Conservation (phyloP, 371 early-diverging fungal species). For the Zancudomyces culisetae region DNA sequence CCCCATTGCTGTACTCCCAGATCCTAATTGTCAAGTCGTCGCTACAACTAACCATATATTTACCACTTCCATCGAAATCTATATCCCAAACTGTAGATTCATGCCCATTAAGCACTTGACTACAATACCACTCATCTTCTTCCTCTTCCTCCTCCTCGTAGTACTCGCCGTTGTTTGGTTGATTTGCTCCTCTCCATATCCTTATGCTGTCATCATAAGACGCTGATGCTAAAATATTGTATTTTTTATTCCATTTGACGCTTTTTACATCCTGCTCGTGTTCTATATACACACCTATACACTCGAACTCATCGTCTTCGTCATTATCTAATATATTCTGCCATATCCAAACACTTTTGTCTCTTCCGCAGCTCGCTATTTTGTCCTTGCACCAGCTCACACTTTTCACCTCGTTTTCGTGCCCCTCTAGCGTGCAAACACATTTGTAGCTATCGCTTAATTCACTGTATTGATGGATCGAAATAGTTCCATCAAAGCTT, state of each 20-base stretch:
- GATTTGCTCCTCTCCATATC: conserved; percentile 79
- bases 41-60: conserved; percentile 44
- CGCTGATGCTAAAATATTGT: conserved; percentile 57
- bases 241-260: conserved; percentile 75
- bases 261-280: conserved; percentile 93
- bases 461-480: background rate
- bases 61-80: conserved; percentile 68
- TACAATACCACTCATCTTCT: conserved; percentile 87
- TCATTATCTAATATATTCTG: conserved; percentile 43
- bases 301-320: conserved; percentile 78
- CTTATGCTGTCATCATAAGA: conserved; percentile 90
- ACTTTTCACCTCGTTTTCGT: conserved; percentile 93
- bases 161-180: too few species aligned
- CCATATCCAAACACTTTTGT: conserved; percentile 97
- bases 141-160: too few species aligned
- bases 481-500: conserved; percentile 69
- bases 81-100: conserved; percentile 83
- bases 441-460: conserved; percentile 49
- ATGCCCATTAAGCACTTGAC: conserved; percentile 67
- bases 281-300: conserved; percentile 82
- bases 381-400: conserved; percentile 75
- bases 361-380: conserved; percentile 82
- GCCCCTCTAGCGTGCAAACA: conserved; percentile 88
- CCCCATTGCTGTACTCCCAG: conserved; percentile 42
- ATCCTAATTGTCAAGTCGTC: conserved; percentile 73